Evolutionary conservation across 352 stramenopile genomes (phyloP), one percentile per base, ranked within the genome.

Genomic region (Globisporangium solare): DNA sequence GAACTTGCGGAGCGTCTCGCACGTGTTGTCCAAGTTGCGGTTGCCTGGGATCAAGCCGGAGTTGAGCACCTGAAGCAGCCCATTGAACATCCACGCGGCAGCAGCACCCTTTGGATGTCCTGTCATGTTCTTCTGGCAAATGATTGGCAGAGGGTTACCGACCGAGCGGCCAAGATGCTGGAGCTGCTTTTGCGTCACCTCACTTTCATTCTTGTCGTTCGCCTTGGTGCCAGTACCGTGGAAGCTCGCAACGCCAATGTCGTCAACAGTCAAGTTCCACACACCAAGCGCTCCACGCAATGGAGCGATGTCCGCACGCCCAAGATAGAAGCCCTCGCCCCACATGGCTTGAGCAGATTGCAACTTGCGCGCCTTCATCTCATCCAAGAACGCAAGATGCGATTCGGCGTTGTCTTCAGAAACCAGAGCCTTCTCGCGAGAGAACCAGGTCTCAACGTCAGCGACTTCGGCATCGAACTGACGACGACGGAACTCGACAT

Each of bases 161-260:
- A 58, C 41, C 6, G 80, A 84, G 2, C 86, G 80, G 15, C 84
- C 86, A 8, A 95, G 66, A 56, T 93, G 84, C 60, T 68, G 48
- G 51, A 94, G 76, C 55, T 96, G 83, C 67, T 89, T 89, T 60
- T 96, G 83, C 0, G 82, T 89, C 48, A 96, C 85, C 24, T 92
- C 83, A 47, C 83, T 94, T 51, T 96, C 85, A 47, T 95, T 94
- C 73, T 80, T 86, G 66, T 96, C 86, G 60, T 95, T 96, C 13
- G 76, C 79, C 47, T 68, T 94, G 35, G 84, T 94, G 20, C 83
- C 79, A 8, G 85, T 95, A n/a, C 79, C 84, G 55, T 96, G 72
- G 70, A 96, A 94, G 61, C 79, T 92, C 10, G 77, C 73, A 13
- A 87, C 83, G n/a, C 79, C 84, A 39, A 96, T 47, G 62, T 95